Evolutionary conservation across 2,329 filamentous ascomycete species (phyloP).

Genomic region (Rhynchosporium secalis): DNA sequence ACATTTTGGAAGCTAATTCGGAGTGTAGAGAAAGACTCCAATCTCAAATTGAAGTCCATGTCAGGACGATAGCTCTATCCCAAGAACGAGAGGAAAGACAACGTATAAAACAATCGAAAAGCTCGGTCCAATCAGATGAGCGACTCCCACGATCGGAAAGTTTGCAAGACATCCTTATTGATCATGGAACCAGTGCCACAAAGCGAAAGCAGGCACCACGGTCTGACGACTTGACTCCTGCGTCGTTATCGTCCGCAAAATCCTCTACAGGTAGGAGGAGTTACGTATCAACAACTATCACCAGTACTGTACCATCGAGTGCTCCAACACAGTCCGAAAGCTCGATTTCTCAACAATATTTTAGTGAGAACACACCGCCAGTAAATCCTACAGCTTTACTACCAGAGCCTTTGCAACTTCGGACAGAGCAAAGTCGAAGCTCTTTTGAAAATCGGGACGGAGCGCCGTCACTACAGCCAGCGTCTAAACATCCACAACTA

Average conservation of each 20-base stretch:
- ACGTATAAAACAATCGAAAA: not conserved
- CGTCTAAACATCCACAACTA: not conserved
- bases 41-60: not conserved
- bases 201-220: not conserved
- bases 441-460: not conserved
- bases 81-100: not conserved
- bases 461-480: not conserved
- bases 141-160: not conserved
- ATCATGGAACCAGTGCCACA: not conserved
- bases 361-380: not conserved
- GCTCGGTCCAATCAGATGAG: not conserved
- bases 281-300: not conserved
- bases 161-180: not conserved
- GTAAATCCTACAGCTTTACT: not conserved
- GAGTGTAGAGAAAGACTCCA: not conserved
- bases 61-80: not conserved
- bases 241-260: not conserved
- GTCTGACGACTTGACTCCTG: not conserved
- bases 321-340: not conserved
- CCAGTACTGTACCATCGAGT: not conserved
- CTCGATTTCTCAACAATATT: not conserved
- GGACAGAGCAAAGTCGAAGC: not conserved
- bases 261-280: not conserved
- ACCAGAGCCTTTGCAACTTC: not conserved
- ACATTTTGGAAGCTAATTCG: not conserved